Evolutionary conservation across 371 early-diverging fungal genomes (phyloP).

Genomic region (Mucor velutinosus): DNA sequence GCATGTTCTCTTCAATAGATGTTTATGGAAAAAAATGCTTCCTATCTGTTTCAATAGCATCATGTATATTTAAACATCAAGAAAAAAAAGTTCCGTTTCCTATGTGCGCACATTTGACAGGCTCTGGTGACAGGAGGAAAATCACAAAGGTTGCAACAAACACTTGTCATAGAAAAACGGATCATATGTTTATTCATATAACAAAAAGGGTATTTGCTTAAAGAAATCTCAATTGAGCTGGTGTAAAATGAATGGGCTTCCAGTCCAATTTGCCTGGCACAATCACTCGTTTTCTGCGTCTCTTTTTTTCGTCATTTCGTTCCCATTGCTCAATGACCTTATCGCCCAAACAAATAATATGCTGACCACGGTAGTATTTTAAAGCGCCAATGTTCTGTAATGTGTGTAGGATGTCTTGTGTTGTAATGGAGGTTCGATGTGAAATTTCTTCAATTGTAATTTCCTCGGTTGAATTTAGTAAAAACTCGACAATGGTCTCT

Average conservation of each 20-base stretch:
- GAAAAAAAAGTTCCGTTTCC: slow-evolving; percentile 5
- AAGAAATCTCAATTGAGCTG: slow-evolving; percentile 77
- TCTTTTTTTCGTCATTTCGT: slow-evolving; percentile 67
- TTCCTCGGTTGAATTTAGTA: slow-evolving; percentile 55
- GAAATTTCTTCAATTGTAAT: slow-evolving; percentile 84
- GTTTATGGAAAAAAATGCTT: not conserved
- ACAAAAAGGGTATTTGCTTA: slow-evolving; percentile 25
- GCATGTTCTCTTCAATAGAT: not conserved
- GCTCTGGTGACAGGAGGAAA: not conserved
- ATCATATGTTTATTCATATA: not conserved
- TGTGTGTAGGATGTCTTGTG: slow-evolving; percentile 95
- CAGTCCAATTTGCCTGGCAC: slow-evolving; percentile 79
- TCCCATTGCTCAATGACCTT: slow-evolving; percentile 83
- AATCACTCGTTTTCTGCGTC: slow-evolving; percentile 59
- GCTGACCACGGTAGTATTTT: slow-evolving; percentile 93
- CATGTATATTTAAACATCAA: not conserved
- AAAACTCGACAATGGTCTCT: slow-evolving; percentile 73
- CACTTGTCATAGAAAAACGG: not conserved
- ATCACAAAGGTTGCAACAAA: not conserved
- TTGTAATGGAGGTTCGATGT: slow-evolving; percentile 88
- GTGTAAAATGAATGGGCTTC: slow-evolving; percentile 81
- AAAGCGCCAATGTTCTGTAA: slow-evolving; percentile 90
- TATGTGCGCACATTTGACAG: not conserved
- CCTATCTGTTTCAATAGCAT: not conserved
- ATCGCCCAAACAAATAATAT: slow-evolving; percentile 89